A percentile compares a stretch with the other conserved stretches of the same genome.
These are phyloP conservation scores for Ceratonia siliqua DNA, from an alignment of 306 rosid species.

Conservation along the genomic window DNA sequence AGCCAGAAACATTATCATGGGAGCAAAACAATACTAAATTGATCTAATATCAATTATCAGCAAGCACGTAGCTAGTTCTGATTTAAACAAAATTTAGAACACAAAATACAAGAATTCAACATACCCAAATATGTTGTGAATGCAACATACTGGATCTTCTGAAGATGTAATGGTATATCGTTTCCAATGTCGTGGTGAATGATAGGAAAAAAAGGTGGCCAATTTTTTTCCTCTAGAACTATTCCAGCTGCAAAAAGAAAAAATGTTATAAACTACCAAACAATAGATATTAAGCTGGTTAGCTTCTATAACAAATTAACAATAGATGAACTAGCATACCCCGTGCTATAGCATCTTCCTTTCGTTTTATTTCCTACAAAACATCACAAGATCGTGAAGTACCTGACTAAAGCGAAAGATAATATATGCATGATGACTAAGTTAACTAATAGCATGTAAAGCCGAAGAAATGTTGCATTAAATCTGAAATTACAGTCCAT, in stretches of 20 bases:
- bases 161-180: slow-evolving; percentile 93
- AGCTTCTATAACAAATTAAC: background rate
- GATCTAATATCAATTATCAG: background rate
- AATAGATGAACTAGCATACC: slow-evolving; percentile 52
- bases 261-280: slow-evolving; percentile 21
- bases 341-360: slow-evolving; percentile 73
- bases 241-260: slow-evolving; percentile 72
- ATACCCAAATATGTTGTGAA: slow-evolving; percentile 87
- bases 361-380: slow-evolving; percentile 77
- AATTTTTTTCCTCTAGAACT: slow-evolving; percentile 74
- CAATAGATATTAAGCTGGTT: background rate
- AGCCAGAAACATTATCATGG: no score
- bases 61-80: slow-evolving; percentile 21
- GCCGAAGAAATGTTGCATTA: slow-evolving; percentile 5
- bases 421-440: background rate
- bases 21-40: background rate
- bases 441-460: slow-evolving; percentile 14
- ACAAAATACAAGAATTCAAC: slow-evolving; percentile 36
- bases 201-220: slow-evolving; percentile 83
- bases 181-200: slow-evolving; percentile 86
- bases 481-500: slow-evolving; percentile 10
- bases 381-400: slow-evolving; percentile 33
- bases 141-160: slow-evolving; percentile 78
- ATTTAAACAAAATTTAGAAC: slow-evolving; percentile 22
- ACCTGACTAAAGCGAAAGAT: slow-evolving; percentile 4